Evolutionary conservation across 2,329 filamentous ascomycete species (phyloP).

Genomic region (Hypoxylon sp.): DNA sequence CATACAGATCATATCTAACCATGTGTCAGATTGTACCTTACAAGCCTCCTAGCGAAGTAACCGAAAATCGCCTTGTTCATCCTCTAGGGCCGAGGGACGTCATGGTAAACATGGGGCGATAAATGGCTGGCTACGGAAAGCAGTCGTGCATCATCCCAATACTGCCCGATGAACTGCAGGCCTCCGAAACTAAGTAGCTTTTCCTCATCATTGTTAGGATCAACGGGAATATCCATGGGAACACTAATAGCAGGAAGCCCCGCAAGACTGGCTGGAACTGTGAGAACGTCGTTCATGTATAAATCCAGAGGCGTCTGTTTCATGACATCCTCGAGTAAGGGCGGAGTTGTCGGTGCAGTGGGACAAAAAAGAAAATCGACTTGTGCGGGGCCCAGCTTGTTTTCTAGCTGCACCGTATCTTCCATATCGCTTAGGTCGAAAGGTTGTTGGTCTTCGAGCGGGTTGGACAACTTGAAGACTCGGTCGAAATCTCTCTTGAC

Average conservation of each 20-base stretch:
- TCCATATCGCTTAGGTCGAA: slow-evolving; percentile 75
- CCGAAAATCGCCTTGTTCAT: not conserved
- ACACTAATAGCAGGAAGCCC: slow-evolving; percentile 91
- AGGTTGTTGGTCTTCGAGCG: slow-evolving; percentile 69
- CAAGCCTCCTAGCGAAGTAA: not conserved
- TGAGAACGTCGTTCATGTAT: slow-evolving; percentile 96
- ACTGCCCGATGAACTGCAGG: slow-evolving; percentile 85
- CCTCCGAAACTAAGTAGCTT: slow-evolving; percentile 66
- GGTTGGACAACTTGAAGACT: slow-evolving; percentile 80
- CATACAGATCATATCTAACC: slow-evolving; percentile 28
- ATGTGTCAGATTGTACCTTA: not conserved
- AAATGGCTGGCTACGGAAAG: slow-evolving; percentile 68
- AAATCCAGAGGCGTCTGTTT: slow-evolving; percentile 74
- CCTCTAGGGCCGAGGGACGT: not conserved
- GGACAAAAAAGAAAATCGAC: slow-evolving; percentile 92
- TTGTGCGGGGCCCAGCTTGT: slow-evolving; percentile 71
- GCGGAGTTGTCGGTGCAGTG: slow-evolving; percentile 84
- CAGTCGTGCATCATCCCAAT: slow-evolving; percentile 79
- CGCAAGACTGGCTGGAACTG: slow-evolving; percentile 92
- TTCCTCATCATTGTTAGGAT: slow-evolving; percentile 51
- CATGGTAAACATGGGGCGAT: slow-evolving; percentile 44
- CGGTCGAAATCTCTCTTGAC: slow-evolving; percentile 90
- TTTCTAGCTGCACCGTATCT: slow-evolving; percentile 65
- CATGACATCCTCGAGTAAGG: slow-evolving; percentile 71
- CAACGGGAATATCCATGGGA: slow-evolving; percentile 68